These are phyloP conservation scores for Stemphylium beticola DNA, from an alignment of 2,329 filamentous ascomycete genomes.

Conservation along the genomic window DNA sequence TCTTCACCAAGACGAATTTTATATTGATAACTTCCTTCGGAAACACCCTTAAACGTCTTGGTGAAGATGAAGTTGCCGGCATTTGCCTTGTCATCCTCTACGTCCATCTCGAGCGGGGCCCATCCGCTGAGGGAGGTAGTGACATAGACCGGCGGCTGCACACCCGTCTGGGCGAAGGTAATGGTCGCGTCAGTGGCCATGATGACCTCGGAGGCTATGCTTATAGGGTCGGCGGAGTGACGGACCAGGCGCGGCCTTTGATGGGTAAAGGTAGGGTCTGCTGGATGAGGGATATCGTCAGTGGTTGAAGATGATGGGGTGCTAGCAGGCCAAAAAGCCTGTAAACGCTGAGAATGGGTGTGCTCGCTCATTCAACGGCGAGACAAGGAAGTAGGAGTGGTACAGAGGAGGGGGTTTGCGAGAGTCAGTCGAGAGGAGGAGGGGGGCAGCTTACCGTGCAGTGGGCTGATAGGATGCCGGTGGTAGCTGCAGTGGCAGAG, in stretches of 20 bases:
- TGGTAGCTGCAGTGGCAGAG: background rate
- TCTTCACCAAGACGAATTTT: constrained; percentile 73
- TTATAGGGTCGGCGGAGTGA: constrained; percentile 20
- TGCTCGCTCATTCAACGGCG: constrained; percentile 26
- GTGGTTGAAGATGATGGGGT: constrained; percentile 30
- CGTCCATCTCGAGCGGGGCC: constrained; percentile 70
- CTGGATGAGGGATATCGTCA: constrained; percentile 33
- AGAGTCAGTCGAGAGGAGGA: constrained; percentile 8
- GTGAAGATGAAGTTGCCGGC: constrained; percentile 65
- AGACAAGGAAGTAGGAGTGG: constrained; percentile 19
- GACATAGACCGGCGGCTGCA: constrained; percentile 71
- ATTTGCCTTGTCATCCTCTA: constrained; percentile 52
- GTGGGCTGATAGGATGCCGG: background rate
- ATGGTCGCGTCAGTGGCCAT: constrained; percentile 57
- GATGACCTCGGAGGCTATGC: constrained; percentile 1
- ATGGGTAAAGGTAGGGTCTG: constrained; percentile 18
- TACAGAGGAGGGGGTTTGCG: constrained; percentile 22
- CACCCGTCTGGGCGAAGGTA: constrained; percentile 65
- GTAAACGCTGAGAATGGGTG: constrained; percentile 22
- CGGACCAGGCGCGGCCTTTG: constrained; percentile 16
- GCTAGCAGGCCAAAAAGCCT: constrained; percentile 20
- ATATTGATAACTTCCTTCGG: constrained; percentile 71
- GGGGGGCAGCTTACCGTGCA: constrained; percentile 10
- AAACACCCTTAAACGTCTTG: constrained; percentile 61
- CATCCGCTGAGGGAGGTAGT: constrained; percentile 74